Evolutionary conservation across 2,329 filamentous ascomycete genomes (phyloP).

Genomic region (Pestalotiopsis sp.): DNA sequence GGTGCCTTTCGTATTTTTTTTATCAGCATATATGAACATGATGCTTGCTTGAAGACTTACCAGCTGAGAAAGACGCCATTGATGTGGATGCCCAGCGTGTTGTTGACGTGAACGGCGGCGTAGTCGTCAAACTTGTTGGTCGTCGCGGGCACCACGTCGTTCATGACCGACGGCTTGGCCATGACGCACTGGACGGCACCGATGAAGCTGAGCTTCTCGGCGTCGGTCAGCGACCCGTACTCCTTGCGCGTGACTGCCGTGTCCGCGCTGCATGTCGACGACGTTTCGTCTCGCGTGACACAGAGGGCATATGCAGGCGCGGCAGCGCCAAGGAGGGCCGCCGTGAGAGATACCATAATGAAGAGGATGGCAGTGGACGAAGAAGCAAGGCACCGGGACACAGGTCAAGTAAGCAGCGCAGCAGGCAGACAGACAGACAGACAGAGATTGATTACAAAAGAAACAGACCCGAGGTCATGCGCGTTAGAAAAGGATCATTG

Average conservation of each 20-base stretch:
- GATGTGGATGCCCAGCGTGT: conserved; percentile 23
- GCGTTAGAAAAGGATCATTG: background rate
- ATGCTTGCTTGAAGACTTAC: background rate
- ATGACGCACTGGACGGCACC: conserved; percentile 24
- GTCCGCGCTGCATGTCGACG: background rate
- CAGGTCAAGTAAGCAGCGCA: too few species aligned
- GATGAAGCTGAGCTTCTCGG: conserved; percentile 21
- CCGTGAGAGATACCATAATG: background rate
- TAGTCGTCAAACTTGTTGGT: conserved; percentile 28
- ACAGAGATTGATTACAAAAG: background rate
- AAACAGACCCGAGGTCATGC: background rate
- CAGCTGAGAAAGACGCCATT: conserved; percentile 25
- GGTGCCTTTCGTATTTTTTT: conserved; percentile 14
- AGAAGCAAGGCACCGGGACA: too few species aligned
- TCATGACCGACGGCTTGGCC: conserved; percentile 18
- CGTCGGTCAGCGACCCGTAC: conserved; percentile 14
- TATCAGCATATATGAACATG: background rate
- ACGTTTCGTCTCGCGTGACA: background rate
- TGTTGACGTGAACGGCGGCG: conserved; percentile 30
- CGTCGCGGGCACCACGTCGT: conserved; percentile 23
- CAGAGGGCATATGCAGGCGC: background rate
- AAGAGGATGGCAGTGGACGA: background rate
- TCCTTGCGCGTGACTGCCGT: background rate
- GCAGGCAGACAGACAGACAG: too few species aligned
- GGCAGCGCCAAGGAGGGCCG: background rate